Evolutionary conservation across 1,284 basidiomycete species (phyloP), one percentile per base, ranked within the genome.

Genomic region (Amylostereum areolatum): DNA sequence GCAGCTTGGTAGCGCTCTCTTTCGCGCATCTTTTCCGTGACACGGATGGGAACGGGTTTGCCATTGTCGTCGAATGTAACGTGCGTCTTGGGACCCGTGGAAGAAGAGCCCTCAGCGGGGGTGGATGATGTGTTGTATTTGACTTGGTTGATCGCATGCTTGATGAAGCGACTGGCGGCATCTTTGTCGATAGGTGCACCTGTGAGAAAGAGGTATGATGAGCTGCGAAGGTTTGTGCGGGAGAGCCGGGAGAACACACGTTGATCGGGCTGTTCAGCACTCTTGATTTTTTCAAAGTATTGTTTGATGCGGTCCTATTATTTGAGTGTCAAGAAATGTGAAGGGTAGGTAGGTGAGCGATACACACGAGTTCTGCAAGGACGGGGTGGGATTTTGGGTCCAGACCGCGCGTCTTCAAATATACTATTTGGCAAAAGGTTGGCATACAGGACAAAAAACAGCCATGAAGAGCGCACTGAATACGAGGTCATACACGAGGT

Each of bases 401-500:
- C 39, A 90, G 72, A 3, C 89, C 89, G 55, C 75, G 72, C 33
- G 84, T 75, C 67, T 85, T 90, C 35, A 92, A 72, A 62, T 89
- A 89, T 42, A 90, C 89, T 91, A 53, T 9, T 24, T 35, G 39
- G 29, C 30, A 5, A 7, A 28, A 41, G 41, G 32, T 52, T 41
- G 48, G 46, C 32, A 29, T 42, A 45, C 11, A 53, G 49, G 29
- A 31, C 10, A 45, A 29, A 25, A 28, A 52, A 33, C 48, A 37
- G 28, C 29, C 2, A 52, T 39, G 39, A 25, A 43, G 34, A 1
- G 71, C 80, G 53, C 54, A 89, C 89, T 83, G 68, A 89, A 91
- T n/a, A 89, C 69, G 12, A 92, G 73, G 63, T 90, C 88, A 57
- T 92, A 89, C 3, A 87, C 73, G n/a, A 89, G 69, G 63, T 92